These are phyloP conservation scores for Paraphoma sp. DNA, from an alignment of 2,329 filamentous ascomycete genomes.

Conservation along the genomic window DNA sequence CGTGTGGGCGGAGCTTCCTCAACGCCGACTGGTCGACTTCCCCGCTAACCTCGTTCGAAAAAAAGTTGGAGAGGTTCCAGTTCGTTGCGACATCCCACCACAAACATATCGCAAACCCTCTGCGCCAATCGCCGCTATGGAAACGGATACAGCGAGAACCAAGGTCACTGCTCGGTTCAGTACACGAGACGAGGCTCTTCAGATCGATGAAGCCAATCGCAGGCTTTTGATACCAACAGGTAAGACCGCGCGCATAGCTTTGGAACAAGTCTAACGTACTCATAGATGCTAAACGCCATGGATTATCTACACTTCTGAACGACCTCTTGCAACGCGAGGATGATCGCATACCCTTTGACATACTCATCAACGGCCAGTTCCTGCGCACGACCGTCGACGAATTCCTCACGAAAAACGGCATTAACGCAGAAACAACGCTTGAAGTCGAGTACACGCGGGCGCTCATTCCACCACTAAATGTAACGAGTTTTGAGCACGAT, in stretches of 20 bases:
- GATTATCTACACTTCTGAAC: conserved; percentile 68
- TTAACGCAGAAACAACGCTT: conserved; percentile 86
- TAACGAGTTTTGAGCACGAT: conserved; percentile 94
- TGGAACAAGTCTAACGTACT: conserved; percentile 12
- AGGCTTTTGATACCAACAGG: conserved; percentile 42
- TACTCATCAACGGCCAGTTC: conserved; percentile 93
- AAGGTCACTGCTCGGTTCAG: conserved; percentile 46
- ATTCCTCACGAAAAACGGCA: conserved; percentile 83
- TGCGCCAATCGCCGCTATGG: conserved; percentile 23
- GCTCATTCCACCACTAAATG: conserved; percentile 84
- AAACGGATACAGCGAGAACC: conserved; percentile 30
- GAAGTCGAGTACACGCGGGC: conserved; percentile 93
- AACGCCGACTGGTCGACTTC: conserved; percentile 28
- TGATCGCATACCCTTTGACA: conserved; percentile 83
- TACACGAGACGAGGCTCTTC: conserved; percentile 41
- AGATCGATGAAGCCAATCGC: conserved; percentile 41
- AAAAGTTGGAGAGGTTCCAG: conserved; percentile 27
- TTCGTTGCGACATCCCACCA: conserved; percentile 15
- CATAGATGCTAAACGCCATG: conserved; percentile 39
- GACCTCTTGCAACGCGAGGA: conserved; percentile 63
- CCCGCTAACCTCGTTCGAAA: conserved; percentile 39
- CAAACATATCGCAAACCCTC: conserved; percentile 6
- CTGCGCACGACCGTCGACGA: conserved; percentile 88
- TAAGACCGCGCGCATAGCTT: conserved; percentile 18
- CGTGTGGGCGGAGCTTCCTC: conserved; percentile 21